phyloP scores from a whole-genome alignment of 2,329 filamentous ascomycete genomes.

The Fusarium cicatricum region DNA sequence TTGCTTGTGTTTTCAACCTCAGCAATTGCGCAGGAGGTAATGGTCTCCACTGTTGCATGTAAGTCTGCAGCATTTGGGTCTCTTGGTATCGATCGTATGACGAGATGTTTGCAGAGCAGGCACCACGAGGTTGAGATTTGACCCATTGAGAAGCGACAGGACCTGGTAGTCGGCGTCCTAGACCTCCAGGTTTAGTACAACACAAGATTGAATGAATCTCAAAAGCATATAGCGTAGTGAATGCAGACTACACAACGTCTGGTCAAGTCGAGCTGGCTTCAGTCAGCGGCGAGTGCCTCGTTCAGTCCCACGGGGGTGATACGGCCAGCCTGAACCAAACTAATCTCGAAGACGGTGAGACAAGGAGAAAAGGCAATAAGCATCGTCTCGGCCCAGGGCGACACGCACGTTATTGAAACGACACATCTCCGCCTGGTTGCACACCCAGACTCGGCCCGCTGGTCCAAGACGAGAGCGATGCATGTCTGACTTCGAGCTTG shows the following conservation, averaged over 20 bases:
- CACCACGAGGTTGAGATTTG: background rate
- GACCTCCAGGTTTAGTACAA: background rate
- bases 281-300: slow-evolving; percentile 19
- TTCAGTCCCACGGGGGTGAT: slow-evolving; percentile 30
- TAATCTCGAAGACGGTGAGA: slow-evolving; percentile 43
- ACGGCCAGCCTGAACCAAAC: slow-evolving; percentile 35
- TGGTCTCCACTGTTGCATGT: background rate
- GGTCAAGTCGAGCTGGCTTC: slow-evolving; percentile 11
- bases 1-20: background rate
- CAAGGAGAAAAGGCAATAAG: slow-evolving; percentile 29
- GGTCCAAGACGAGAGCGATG: slow-evolving; percentile 33
- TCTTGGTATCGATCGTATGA: background rate
- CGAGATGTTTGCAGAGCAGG: background rate
- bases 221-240: background rate
- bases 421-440: slow-evolving; percentile 23
- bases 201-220: slow-evolving; percentile 2
- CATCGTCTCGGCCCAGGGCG: slow-evolving; percentile 25
- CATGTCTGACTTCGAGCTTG: slow-evolving; percentile 43
- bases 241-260: slow-evolving; percentile 5
- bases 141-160: background rate
- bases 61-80: background rate
- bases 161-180: no score
- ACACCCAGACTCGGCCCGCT: slow-evolving; percentile 42
- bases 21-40: background rate
- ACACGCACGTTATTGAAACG: slow-evolving; percentile 27